phyloP scores from a whole-genome alignment of 2,329 filamentous ascomycete genomes.

The Colletotrichum abscissum region DNA sequence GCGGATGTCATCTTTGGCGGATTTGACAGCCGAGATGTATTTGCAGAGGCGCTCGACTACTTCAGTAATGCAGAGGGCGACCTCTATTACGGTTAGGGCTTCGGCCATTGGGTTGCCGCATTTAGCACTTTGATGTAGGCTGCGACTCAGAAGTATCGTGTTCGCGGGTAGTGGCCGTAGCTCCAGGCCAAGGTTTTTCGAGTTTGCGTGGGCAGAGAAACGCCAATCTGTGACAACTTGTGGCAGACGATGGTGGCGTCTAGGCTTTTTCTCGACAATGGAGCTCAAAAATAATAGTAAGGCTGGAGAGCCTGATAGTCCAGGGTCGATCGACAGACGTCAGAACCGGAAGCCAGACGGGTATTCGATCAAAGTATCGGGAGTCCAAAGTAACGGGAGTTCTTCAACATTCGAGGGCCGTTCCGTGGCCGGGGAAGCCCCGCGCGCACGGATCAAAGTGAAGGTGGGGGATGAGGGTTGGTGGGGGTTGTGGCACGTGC shows the following conservation, averaged over 20 bases:
- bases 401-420: background rate
- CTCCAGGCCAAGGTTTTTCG: background rate
- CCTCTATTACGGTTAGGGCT: slow-evolving; percentile 36
- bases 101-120: slow-evolving; percentile 36
- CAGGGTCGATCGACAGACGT: background rate
- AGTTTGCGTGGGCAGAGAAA: background rate
- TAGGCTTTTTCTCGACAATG: background rate
- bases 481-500: background rate
- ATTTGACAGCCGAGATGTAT: slow-evolving; percentile 35
- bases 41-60: slow-evolving; percentile 37
- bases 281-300: background rate
- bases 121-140: background rate
- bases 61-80: slow-evolving; percentile 35
- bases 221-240: background rate
- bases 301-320: background rate
- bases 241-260: background rate
- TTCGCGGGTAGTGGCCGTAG: slow-evolving; percentile 1
- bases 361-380: background rate
- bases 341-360: background rate
- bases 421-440: background rate
- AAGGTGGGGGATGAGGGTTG: background rate
- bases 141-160: background rate
- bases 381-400: background rate
- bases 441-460: background rate
- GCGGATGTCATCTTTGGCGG: slow-evolving; percentile 40